Base-by-base conservation (phyloP, 1,284 basidiomycete genomes). In the Ustilago bromivora region DNA sequence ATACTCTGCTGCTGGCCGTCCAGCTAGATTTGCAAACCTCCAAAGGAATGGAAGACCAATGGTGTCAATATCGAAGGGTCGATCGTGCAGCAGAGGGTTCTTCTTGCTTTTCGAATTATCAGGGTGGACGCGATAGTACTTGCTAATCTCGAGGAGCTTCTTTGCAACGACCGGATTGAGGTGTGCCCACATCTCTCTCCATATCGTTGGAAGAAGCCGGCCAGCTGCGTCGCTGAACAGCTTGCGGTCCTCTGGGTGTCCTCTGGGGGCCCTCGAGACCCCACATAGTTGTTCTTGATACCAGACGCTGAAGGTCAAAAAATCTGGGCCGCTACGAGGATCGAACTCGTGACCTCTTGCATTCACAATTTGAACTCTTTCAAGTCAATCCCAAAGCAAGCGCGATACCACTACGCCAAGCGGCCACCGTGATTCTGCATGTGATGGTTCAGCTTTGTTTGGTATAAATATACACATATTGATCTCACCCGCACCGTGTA, bases 301-400 rank as follows among this genome's bases (percentile, higher is more conserved):
- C 59, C 51, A 12, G 47, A 38, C 7, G 59, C 47, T 13, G 59
- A 61, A 4, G 51, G 59, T 17, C n/a, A n/a, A n/a, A n/a, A n/a
- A n/a, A n/a, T n/a, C n/a, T 23, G 23, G 23, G 71, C 67, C 71
- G 67, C 71, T 78, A 74, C 76, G 71, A 74, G 76, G 71, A 78
- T 78, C 76, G 76, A 78, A 78, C 76, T 74, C 71, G 76, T 71
- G 76, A 78, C 76, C 76, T 78, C 76, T 73, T 73, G 76, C 71
- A 73, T 63, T 43, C 35, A 31, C 13, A 51, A 51, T 31, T 51
- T 52, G 35, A 19, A 53, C 1, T 36, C 17, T 49, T 11, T 31
- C 13, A 46, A 15, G 32, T 19, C 15, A 36, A 31, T 43, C 71
- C 76, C 71, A 73, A 78, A 74, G 71, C 76, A 73, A 73, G 71